Evolutionary conservation across 148 eudicot genomes (phyloP), one percentile per base, ranked within the genome.

Genomic region (Vaccinium darrowii): DNA sequence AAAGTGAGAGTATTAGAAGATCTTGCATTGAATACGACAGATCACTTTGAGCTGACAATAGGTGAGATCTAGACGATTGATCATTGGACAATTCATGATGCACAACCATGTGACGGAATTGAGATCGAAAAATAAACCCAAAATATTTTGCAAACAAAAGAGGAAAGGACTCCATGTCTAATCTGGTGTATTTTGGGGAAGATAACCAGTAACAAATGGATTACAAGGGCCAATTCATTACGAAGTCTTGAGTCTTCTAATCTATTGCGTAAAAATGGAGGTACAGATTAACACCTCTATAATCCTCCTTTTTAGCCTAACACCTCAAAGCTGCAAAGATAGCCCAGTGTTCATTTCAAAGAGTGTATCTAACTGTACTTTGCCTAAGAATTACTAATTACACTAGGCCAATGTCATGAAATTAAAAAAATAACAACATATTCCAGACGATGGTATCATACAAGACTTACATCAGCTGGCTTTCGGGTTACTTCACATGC

Each of bases 401-500:
- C 47, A 53, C 39, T 36, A 15, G 33, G 18, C 19, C 69, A 78
- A 33, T 79, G 82, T 30, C 57, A 2, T 80, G 53, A 60, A 15
- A 39, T n/a, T 36, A 2, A 30, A 16, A 79, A 33, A 79, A 19
- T 19, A 19, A 80, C 52, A 58, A 7, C 43, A 56, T 6, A 16
- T 53, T 21, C 53, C 82, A 58, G 49, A 43, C 7, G 8, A 33
- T 9, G 39, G n/a, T 39, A 53, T 9, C 25, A 33, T 19, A 60
- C 1, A 83, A 65, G 85, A 95, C 99, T 95, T 95, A 97, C 99
- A 82, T n/a, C 78, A 65, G 71, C 82, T 18, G 96, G 98, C 63
- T 90, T 93, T 86, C 88, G 91, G n/a, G 90, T 88, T 79, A 95
- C 93, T 86, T 88, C 92, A 69, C 89, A 86, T 51, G 81, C 63